Evolutionary conservation across 495 filamentous ascomycete genomes (phyloP).

Genomic region (Chaetomium fimeti): DNA sequence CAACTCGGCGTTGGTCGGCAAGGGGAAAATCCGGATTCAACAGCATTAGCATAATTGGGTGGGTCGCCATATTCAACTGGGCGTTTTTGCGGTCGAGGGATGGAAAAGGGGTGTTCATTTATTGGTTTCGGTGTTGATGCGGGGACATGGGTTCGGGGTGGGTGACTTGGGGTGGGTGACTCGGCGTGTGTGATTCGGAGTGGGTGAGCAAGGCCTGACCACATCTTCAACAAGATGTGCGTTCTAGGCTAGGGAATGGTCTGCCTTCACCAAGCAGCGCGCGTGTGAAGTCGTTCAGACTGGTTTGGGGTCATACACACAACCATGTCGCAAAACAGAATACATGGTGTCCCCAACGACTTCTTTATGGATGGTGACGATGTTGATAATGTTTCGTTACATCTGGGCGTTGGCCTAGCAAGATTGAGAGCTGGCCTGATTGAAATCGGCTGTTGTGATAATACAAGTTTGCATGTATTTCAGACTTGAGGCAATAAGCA

Average conservation of each 20-base stretch:
- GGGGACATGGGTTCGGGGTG: constrained; percentile 7
- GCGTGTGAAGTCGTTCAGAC: constrained; percentile 22
- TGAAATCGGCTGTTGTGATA: too few relatives aligned
- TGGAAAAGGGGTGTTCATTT: constrained; percentile 18
- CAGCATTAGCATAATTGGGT: constrained; percentile 36
- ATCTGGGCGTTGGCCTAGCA: background rate
- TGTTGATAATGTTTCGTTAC: background rate
- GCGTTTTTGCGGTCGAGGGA: constrained; percentile 32
- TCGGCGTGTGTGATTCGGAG: constrained; percentile 1
- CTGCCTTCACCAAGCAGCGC: constrained; percentile 29
- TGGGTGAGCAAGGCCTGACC: constrained; percentile 11
- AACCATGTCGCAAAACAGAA: constrained; percentile 9
- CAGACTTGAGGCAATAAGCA: too few relatives aligned
- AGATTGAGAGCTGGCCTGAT: too few relatives aligned
- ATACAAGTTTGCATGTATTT: too few relatives aligned
- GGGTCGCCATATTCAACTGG: constrained; percentile 39
- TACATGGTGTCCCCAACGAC: background rate
- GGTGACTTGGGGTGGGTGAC: too few relatives aligned
- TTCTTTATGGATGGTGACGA: background rate
- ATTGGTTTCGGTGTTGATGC: constrained; percentile 19
- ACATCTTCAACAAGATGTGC: constrained; percentile 34
- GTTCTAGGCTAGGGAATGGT: constrained; percentile 23
- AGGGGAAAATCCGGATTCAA: constrained; percentile 38
- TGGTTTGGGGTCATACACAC: constrained; percentile 11
- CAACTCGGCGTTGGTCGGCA: constrained; percentile 38